phyloP scores from a whole-genome alignment of 1,284 basidiomycete species.

The Cryptococcus depauperatus region DNA sequence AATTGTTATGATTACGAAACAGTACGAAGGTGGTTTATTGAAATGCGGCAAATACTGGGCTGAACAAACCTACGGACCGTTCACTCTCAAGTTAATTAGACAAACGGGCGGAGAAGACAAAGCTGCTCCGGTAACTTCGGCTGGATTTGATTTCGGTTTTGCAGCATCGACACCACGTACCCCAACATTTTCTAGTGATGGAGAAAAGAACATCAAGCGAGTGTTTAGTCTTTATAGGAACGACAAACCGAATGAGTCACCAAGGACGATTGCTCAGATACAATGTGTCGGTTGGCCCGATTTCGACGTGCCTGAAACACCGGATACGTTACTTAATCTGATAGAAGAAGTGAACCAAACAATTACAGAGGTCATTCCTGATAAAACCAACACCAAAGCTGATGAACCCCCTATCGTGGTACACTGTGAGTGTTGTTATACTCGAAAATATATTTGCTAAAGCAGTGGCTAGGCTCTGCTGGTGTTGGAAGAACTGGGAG shows the following conservation, averaged over 20 bases:
- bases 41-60: constrained; percentile 93
- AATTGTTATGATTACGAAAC: constrained; percentile 72
- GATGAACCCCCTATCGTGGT: constrained; percentile 43
- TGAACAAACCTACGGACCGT: constrained; percentile 60
- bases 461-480: constrained; percentile 64
- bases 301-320: constrained; percentile 80
- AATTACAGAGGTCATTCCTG: constrained; percentile 52
- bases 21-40: constrained; percentile 76
- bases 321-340: constrained; percentile 62
- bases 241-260: constrained; percentile 53
- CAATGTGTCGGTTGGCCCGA: constrained; percentile 92
- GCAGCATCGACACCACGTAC: constrained; percentile 13
- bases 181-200: neutral
- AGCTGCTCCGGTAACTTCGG: constrained; percentile 16
- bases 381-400: constrained; percentile 19
- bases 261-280: constrained; percentile 58
- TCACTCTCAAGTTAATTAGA: constrained; percentile 59
- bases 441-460: constrained; percentile 45
- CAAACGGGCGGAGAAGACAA: constrained; percentile 51
- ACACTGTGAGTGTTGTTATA: constrained; percentile 33
- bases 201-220: constrained; percentile 52
- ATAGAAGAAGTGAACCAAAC: constrained; percentile 55
- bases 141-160: constrained; percentile 44
- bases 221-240: constrained; percentile 61
- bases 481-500: constrained; percentile 87